Conservation (phyloP, 2,329 filamentous ascomycete genomes). For the Septoria petroselini region DNA sequence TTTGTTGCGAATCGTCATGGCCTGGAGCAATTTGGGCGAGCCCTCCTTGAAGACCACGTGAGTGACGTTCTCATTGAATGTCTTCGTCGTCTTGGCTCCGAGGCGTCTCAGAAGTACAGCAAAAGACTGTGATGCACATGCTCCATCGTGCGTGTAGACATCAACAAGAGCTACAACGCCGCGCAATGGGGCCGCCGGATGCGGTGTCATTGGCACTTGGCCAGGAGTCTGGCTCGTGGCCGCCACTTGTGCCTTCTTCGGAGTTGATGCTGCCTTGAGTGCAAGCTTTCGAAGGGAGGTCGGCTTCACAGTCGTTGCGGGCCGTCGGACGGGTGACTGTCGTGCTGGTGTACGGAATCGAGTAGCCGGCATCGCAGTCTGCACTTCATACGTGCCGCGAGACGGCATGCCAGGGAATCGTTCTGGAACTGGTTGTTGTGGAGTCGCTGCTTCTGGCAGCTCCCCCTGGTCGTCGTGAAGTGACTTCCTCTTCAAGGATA, state of each 20-base stretch:
- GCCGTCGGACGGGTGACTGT: slow-evolving; percentile 25
- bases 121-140: slow-evolving; percentile 38
- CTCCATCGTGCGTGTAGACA: slow-evolving; percentile 39
- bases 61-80: slow-evolving; percentile 38
- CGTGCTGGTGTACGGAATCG: slow-evolving; percentile 32
- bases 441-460: not conserved
- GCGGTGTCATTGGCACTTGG: slow-evolving; percentile 37
- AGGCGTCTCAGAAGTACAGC: slow-evolving; percentile 37
- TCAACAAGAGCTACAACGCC: slow-evolving; percentile 38
- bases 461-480: not conserved
- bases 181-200: slow-evolving; percentile 36
- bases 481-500: slow-evolving; percentile 3
- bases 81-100: slow-evolving; percentile 38
- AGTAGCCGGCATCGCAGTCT: slow-evolving; percentile 29
- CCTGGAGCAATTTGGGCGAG: slow-evolving; percentile 36
- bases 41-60: slow-evolving; percentile 42
- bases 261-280: slow-evolving; percentile 29
- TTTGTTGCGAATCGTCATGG: slow-evolving; percentile 36
- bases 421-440: slow-evolving; percentile 9
- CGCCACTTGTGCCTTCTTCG: slow-evolving; percentile 35
- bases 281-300: slow-evolving; percentile 33
- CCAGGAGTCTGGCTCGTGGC: slow-evolving; percentile 31
- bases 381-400: slow-evolving; percentile 13
- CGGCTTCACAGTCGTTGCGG: slow-evolving; percentile 32
- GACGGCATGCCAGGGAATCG: slow-evolving; percentile 24